Evolutionary conservation across 169 alveolate genomes (phyloP).

Genomic region (Plasmodium chabaudi): DNA sequence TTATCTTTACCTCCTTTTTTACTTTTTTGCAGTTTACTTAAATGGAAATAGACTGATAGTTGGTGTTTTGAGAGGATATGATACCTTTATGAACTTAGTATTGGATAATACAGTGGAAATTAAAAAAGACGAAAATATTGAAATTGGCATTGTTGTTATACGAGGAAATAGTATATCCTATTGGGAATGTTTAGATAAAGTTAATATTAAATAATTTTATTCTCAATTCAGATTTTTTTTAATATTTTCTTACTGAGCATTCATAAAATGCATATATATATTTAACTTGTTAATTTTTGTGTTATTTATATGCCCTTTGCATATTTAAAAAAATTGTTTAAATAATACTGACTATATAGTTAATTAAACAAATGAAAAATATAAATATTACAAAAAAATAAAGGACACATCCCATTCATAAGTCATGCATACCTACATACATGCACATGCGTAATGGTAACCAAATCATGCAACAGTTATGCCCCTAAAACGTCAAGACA

Average conservation of each 20-base stretch:
- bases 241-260: background rate
- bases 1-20: background rate
- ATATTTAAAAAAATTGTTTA: too few relatives aligned
- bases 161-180: slow-evolving; percentile 97
- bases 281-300: too few relatives aligned
- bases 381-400: too few relatives aligned
- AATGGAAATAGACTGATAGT: slow-evolving; percentile 94
- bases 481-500: too few relatives aligned
- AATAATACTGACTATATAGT: too few relatives aligned
- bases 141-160: slow-evolving; percentile 97
- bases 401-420: background rate
- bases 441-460: background rate
- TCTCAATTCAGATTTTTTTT: slow-evolving; percentile 19
- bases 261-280: too few relatives aligned
- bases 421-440: background rate
- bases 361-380: too few relatives aligned
- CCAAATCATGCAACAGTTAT: too few relatives aligned
- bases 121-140: slow-evolving; percentile 88
- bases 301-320: too few relatives aligned
- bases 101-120: slow-evolving; percentile 96
- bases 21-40: slow-evolving; percentile 84
- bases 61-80: slow-evolving; percentile 98
- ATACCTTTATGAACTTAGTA: slow-evolving; percentile 98
- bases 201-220: slow-evolving; percentile 81
- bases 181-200: slow-evolving; percentile 99